A percentile compares a stretch with the other conserved stretches of the same genome.
phyloP scores from a whole-genome alignment of 176 grass and related monocot species.

The sorghum (Sorghum bicolor) region DNA sequence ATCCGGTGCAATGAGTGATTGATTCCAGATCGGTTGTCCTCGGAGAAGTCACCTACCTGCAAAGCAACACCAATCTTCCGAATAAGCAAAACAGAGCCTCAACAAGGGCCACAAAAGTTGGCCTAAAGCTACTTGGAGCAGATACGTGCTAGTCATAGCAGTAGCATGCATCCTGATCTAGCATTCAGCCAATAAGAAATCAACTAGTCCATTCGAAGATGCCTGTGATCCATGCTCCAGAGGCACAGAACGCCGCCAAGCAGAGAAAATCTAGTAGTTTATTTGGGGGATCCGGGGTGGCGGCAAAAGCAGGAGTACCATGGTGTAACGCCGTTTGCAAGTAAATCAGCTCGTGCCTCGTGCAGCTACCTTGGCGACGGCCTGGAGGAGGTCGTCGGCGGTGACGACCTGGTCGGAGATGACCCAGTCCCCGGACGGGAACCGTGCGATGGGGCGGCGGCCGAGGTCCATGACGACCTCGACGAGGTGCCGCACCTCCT shows the following conservation, averaged over 20 bases:
- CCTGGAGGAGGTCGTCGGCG: constrained; percentile 71
- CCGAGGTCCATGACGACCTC: constrained; percentile 98
- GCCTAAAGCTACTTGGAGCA: neutral
- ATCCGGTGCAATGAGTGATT: constrained; percentile 88
- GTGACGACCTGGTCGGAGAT: constrained; percentile 71
- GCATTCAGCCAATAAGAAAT: neutral
- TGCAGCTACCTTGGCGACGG: constrained; percentile 70
- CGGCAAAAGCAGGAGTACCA: neutral
- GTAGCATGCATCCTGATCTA: neutral
- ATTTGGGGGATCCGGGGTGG: neutral
- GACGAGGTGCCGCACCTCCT: constrained; percentile 71
- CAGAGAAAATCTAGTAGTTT: neutral
- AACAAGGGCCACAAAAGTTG: neutral
- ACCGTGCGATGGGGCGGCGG: constrained; percentile 69
- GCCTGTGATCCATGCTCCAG: neutral
- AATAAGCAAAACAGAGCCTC: neutral
- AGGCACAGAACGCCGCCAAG: too few relatives aligned
- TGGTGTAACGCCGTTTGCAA: neutral
- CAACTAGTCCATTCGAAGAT: neutral
- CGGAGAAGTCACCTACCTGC: constrained; percentile 88
- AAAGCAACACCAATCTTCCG: neutral
- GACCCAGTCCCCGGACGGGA: constrained; percentile 88
- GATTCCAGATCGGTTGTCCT: constrained; percentile 97
- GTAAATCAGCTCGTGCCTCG: neutral
- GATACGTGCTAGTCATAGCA: neutral